Percentiles rank a stretch among this genome's conserved stretches.
phyloP scores from a whole-genome alignment of 2,329 filamentous ascomycete species.

The Drechmeria coniospora region DNA sequence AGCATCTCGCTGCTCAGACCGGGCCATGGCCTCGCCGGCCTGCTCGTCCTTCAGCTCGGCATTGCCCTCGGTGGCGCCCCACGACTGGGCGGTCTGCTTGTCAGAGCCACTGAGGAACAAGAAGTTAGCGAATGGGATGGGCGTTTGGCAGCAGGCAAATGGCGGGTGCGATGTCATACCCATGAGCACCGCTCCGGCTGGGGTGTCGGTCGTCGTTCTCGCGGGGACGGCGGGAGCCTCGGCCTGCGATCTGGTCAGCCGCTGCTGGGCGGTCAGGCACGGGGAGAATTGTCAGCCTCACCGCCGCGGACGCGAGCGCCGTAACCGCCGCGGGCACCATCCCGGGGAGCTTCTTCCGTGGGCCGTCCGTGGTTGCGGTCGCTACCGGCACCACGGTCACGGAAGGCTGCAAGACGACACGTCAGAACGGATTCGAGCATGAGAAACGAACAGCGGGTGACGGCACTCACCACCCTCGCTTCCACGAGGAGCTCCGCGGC shows the following conservation, averaged over 20 bases:
- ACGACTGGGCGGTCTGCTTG: constrained; percentile 79
- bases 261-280: no score
- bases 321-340: constrained; percentile 43
- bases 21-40: constrained; percentile 77
- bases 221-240: constrained; percentile 36
- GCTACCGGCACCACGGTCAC: constrained; percentile 69
- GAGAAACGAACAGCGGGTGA: constrained; percentile 1
- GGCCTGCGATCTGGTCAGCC: constrained; percentile 21
- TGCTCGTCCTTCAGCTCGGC: constrained; percentile 85
- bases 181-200: constrained; percentile 22
- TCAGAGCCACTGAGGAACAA: constrained; percentile 49
- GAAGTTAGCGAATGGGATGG: constrained; percentile 6
- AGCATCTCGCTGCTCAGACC: constrained; percentile 65
- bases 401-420: constrained; percentile 49
- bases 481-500: constrained; percentile 48
- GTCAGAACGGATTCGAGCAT: not conserved
- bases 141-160: not conserved
- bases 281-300: no score
- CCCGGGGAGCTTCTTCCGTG: constrained; percentile 49
- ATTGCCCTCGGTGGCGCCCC: constrained; percentile 70
- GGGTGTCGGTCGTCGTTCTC: constrained; percentile 42
- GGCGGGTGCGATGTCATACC: constrained; percentile 23
- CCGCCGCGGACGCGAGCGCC: constrained; percentile 47
- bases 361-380: constrained; percentile 70
- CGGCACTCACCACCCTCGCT: constrained; percentile 69